Base-by-base conservation (phyloP, 331 rosid genomes). In the Cydonia oblonga region DNA sequence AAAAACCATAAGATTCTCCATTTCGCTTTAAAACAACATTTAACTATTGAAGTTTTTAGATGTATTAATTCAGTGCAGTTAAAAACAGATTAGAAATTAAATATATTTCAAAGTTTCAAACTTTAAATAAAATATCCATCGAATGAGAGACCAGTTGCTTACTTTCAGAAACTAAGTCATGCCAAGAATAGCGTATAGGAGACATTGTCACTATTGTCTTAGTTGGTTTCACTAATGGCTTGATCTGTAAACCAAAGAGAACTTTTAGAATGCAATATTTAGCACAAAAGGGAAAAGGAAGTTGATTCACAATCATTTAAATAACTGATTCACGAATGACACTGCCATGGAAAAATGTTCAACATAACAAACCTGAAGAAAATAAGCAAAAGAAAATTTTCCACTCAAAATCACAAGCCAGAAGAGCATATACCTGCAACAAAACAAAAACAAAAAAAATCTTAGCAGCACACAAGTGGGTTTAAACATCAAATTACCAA, bases 321-420 rank as follows among this genome's bases (percentile, higher is more conserved):
- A 51, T 35, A 33, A 40, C n/a, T 56, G 26, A 44, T 9, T 18
- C 14, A 69, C 66, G 1, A 61, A 61, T 46, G 11, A 69, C 46
- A 71, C 11, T 7, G 42, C 74, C 52, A 71, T 20, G 59, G 2
- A 20, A 68, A 18, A 32, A 51, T 26, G 51, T 38, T 33, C 6
- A 22, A 58, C 23, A 65, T 24, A 12, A 61, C 87, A 46, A 75
- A 93, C 98, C 98, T 84, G 97, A 61, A 93, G 91, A 77, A 93
- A 93, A 87, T 93, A 93, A 14, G 98, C 97, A 83, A 91, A 93
- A 0, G 97, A 33, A 76, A 91, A 93, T 65, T 93, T 93, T 25
- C 80, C 97, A 77, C 90, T 60, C 86, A 93, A 85, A 81, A 88
- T 35, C 28, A 93, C 66, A 54, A 93, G 86, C 98, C 98, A 93